Evolutionary conservation across 2,329 filamentous ascomycete genomes (phyloP).

Genomic region (Pseudogymnoascus sp.): DNA sequence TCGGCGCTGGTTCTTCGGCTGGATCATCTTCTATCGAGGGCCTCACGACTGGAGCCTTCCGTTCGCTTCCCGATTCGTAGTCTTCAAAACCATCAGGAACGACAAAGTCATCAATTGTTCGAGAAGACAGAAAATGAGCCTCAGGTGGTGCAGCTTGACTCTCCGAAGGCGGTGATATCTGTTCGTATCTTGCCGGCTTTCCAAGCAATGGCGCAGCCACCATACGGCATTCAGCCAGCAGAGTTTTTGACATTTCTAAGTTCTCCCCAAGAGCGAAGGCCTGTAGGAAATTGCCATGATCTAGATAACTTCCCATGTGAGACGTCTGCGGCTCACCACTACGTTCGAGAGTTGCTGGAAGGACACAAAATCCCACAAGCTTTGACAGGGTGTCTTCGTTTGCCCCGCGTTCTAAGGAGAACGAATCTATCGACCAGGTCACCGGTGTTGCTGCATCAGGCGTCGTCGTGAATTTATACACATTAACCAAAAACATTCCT

Average conservation of each 20-base stretch:
- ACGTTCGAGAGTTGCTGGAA: neutral
- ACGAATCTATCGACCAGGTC: neutral
- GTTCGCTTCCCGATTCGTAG: neutral
- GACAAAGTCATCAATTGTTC: conserved; percentile 21
- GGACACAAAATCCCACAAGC: neutral
- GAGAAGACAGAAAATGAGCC: neutral
- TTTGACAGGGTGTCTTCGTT: neutral
- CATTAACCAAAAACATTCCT: conserved; percentile 20
- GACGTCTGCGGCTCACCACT: neutral
- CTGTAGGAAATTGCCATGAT: neutral
- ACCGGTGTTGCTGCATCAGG: neutral
- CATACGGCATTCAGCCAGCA: neutral
- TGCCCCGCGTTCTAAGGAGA: neutral
- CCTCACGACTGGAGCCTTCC: neutral
- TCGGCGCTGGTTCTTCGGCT: neutral
- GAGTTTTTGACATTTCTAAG: neutral
- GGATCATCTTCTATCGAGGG: neutral
- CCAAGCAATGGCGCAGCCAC: neutral
- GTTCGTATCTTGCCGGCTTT: conserved; percentile 1
- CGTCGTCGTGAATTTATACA: conserved; percentile 22
- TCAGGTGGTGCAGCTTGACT: neutral
- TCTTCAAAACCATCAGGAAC: conserved; percentile 20
- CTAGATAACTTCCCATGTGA: neutral
- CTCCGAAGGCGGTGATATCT: neutral
- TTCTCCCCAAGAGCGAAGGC: neutral